Percentiles rank a stretch among this genome's conserved stretches.
Conservation (phyloP, 495 filamentous ascomycete species). For the Pyrenula aspistea region DNA sequence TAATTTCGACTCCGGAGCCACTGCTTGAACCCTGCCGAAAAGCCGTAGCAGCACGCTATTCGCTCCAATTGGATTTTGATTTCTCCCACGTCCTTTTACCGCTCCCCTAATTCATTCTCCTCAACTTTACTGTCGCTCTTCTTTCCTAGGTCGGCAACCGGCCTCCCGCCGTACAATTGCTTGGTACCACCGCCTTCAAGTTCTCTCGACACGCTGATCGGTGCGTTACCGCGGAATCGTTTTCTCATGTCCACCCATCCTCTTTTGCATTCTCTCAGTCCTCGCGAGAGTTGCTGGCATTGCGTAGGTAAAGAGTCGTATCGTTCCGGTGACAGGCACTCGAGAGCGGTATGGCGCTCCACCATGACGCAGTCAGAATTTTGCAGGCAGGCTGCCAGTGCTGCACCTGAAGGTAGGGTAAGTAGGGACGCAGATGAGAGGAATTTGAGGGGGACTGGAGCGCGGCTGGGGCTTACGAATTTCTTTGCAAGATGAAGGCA, state of each 20-base stretch:
- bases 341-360: constrained; percentile 68
- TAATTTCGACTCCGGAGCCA: too few relatives aligned
- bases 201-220: constrained; percentile 56
- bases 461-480: constrained; percentile 67
- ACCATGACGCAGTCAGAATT: constrained; percentile 92
- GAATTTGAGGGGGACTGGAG: constrained; percentile 2
- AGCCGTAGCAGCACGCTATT: too few relatives aligned
- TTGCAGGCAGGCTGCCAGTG: constrained; percentile 86
- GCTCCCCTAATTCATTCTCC: neutral
- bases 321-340: constrained; percentile 76
- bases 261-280: constrained; percentile 83
- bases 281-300: constrained; percentile 88
- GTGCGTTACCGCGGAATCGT: constrained; percentile 91
- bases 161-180: constrained; percentile 72
- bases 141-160: constrained; percentile 39
- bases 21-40: too few relatives aligned
- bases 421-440: neutral
- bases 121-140: neutral
- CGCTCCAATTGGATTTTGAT: too few relatives aligned
- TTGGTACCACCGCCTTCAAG: constrained; percentile 33
- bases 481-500: constrained; percentile 95
- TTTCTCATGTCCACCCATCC: constrained; percentile 99
- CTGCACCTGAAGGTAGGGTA: constrained; percentile 49
- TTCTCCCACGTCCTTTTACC: too few relatives aligned
- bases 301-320: constrained; percentile 64